Percentiles rank a stretch among this genome's conserved stretches.
These are phyloP conservation scores for Fusarium sp. DNA, from an alignment of 2,329 filamentous ascomycete genomes.

Conservation along the genomic window DNA sequence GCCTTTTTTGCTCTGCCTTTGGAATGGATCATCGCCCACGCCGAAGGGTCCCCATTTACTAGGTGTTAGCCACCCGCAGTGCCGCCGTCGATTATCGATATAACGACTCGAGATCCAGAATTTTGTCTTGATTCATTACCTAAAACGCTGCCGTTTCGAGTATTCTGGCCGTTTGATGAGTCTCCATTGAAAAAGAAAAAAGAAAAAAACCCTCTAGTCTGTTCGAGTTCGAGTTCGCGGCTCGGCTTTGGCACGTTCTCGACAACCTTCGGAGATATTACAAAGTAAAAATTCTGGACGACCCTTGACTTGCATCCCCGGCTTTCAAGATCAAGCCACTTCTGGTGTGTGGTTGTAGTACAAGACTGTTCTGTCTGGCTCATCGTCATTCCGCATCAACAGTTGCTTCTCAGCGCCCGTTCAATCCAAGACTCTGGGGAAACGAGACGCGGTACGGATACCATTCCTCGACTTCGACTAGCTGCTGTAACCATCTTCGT, in stretches of 20 bases:
- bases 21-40: constrained; percentile 44
- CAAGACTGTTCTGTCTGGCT: not conserved
- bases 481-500: not conserved
- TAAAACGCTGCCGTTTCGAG: constrained; percentile 41
- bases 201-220: not conserved
- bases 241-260: too few species aligned
- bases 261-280: not conserved
- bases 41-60: constrained; percentile 25
- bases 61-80: constrained; percentile 37
- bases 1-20: constrained; percentile 20
- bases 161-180: constrained; percentile 22
- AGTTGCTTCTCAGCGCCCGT: constrained; percentile 22
- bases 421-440: constrained; percentile 43
- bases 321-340: constrained; percentile 27
- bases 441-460: constrained; percentile 22
- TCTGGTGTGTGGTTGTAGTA: not conserved
- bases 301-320: constrained; percentile 10
- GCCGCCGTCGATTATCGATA: constrained; percentile 23
- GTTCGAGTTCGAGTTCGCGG: constrained; percentile 22
- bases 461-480: constrained; percentile 25
- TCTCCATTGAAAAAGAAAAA: constrained; percentile 4
- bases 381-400: constrained; percentile 40
- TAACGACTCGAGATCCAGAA: constrained; percentile 6
- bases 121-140: constrained; percentile 28
- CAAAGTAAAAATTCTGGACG: constrained; percentile 19